phyloP scores from a whole-genome alignment of 108 stramenopile genomes.

The Cyclotella sp. region DNA sequence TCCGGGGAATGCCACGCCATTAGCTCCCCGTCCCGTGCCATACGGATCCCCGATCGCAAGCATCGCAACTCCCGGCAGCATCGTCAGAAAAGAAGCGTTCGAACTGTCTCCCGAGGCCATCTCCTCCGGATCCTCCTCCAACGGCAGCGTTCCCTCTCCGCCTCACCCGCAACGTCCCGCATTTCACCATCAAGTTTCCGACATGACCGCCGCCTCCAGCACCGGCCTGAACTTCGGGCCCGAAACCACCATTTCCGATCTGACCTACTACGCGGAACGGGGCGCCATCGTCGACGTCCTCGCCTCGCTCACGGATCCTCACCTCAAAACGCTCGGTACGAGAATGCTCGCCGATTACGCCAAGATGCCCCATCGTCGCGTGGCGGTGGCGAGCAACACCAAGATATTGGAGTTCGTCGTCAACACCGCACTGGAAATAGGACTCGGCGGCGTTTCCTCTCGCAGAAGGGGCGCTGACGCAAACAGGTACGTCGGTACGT shows the following conservation, averaged over 20 bases:
- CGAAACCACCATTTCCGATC: conserved; percentile 80
- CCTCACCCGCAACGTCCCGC: conserved; percentile 12
- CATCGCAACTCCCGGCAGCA: not conserved
- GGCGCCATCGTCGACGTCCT: conserved; percentile 85
- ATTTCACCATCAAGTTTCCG: conserved; percentile 42
- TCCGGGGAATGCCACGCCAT: not conserved
- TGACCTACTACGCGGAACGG: conserved; percentile 87
- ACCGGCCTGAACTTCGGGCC: conserved; percentile 73
- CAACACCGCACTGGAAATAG: conserved; percentile 69
- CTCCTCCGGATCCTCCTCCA: conserved; percentile 19
- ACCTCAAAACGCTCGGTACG: conserved; percentile 79
- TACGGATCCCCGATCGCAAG: not conserved
- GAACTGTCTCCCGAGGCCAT: conserved; percentile 22
- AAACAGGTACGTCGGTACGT: conserved; percentile 45
- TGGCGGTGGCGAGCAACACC: conserved; percentile 83
- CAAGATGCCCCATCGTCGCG: conserved; percentile 86
- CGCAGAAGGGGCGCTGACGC: conserved; percentile 23
- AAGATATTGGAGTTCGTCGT: conserved; percentile 83
- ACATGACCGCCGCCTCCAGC: conserved; percentile 39
- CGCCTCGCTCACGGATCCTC: conserved; percentile 76
- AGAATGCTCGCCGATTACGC: conserved; percentile 92
- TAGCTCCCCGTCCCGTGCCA: conserved; percentile 13
- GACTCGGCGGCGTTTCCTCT: conserved; percentile 4
- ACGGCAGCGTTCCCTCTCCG: conserved; percentile 32
- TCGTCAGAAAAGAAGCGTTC: conserved; percentile 59